Evolutionary conservation across 179 eudicot genomes (phyloP), one percentile per base, ranked within the genome.

Genomic region (Silene vulgaris): DNA sequence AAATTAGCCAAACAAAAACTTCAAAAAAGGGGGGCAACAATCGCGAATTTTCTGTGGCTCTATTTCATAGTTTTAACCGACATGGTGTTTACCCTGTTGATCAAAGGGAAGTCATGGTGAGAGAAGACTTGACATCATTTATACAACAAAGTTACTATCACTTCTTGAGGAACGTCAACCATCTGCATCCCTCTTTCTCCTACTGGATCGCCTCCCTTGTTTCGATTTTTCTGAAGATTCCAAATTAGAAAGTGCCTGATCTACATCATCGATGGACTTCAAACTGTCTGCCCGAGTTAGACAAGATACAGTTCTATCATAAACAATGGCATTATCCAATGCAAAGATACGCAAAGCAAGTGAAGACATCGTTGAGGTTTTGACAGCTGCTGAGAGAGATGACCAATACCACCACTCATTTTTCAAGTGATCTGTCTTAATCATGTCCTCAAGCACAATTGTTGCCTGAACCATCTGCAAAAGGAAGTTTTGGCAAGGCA

Each of bases 321-420:
- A 95, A 6, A 84, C 56, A 75, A 95, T 90, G 81, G 93, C 90
- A 32, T 89, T 83, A 68, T 95, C 99, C 59, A 95, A 77, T 28
- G 97, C 80, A 73, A 86, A 90, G 69, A 92, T 79, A 16, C 94
- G 96, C 63, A 94, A 82, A 66, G 98, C 90, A 65, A 95, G 99
- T 28, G 90, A 88, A 6, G 97, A 90, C 20, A 92, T 76, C 11
- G 96, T 90, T 13, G 96, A 86, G 78, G 84, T 88, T 70, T 83
- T 89, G 37, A 87, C 93, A 62, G 93, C 96, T 74, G 93, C 91
- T 60, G 97, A 87, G 0, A 89, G 85, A 20, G 99, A 95, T n/a
- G 99, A 90, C 99, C 99, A 95, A 77, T 89, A 90, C 95, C 97
- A 95, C 94, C 97, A 88, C 54, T 89, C 91, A 28, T 80, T 92